Percentiles rank a stretch among this genome's conserved stretches.
Conservation (phyloP, 2,329 filamentous ascomycete genomes). For the Aspergillus glaucus region DNA sequence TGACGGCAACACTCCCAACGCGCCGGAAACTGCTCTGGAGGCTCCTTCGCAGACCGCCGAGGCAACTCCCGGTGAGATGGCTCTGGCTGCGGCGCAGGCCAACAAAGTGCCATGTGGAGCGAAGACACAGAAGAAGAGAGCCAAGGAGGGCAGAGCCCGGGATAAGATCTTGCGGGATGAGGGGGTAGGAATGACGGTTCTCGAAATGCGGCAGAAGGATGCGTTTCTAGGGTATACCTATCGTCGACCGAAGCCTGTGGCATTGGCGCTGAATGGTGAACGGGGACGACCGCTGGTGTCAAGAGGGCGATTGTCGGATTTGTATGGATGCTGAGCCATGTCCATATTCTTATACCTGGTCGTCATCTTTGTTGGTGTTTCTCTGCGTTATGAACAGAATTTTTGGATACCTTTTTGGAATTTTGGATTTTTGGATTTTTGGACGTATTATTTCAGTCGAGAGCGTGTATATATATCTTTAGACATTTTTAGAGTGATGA, state of each 20-base stretch:
- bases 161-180: slow-evolving; percentile 78
- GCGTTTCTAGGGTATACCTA: slow-evolving; percentile 92
- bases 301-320: slow-evolving; percentile 17
- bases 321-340: slow-evolving; percentile 16
- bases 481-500: neutral
- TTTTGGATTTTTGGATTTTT: neutral
- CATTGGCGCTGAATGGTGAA: slow-evolving; percentile 28
- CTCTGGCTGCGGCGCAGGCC: neutral
- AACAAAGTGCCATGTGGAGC: slow-evolving; percentile 18
- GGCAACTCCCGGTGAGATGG: neutral
- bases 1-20: neutral
- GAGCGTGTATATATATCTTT: neutral
- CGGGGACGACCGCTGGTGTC: slow-evolving; percentile 22
- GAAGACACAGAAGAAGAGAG: slow-evolving; percentile 31
- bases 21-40: neutral
- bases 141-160: slow-evolving; percentile 70
- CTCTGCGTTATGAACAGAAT: neutral
- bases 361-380: neutral
- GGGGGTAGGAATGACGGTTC: slow-evolving; percentile 57
- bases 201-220: slow-evolving; percentile 72
- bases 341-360: neutral
- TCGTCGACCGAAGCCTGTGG: slow-evolving; percentile 42
- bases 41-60: neutral
- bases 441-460: neutral
- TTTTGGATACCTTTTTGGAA: neutral